phyloP scores from a whole-genome alignment of 805 yeast species.

The Candida hispaniensis region DNA sequence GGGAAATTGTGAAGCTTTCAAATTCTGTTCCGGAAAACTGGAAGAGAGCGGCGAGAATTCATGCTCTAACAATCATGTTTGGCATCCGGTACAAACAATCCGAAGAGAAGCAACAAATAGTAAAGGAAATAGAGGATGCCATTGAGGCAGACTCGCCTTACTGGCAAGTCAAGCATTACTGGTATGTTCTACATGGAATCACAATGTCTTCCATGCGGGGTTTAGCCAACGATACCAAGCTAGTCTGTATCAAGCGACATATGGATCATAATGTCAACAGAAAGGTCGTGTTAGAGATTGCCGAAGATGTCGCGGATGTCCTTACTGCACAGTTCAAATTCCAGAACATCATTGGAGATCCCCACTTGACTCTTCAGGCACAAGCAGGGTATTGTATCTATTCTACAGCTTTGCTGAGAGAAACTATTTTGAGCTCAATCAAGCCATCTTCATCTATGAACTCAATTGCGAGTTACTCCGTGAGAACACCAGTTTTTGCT shows the following conservation, averaged over 20 bases:
- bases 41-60: conserved; percentile 12
- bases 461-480: conserved; percentile 1
- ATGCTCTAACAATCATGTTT: conserved; percentile 6
- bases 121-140: conserved; percentile 7
- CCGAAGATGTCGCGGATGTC: conserved; percentile 13
- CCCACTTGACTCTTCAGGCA: conserved; percentile 12
- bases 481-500: conserved; percentile 20
- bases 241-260: conserved; percentile 5
- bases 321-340: conserved; percentile 12
- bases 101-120: conserved; percentile 13
- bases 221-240: conserved; percentile 4
- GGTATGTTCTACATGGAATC: conserved; percentile 15
- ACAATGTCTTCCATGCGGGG: conserved; percentile 12
- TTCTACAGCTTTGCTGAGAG: conserved; percentile 10
- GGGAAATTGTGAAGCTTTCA: conserved; percentile 16
- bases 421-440: conserved; percentile 5
- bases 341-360: conserved; percentile 7
- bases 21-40: conserved; percentile 15
- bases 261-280: conserved; percentile 12
- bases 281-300: conserved; percentile 10
- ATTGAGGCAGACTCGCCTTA: conserved; percentile 8
- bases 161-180: conserved; percentile 10
- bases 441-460: conserved; percentile 4
- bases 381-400: conserved; percentile 13
- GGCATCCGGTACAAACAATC: conserved; percentile 5